Base-by-base conservation (phyloP, 371 early-diverging fungal species). In the Encephalitozoon cuniculi region DNA sequence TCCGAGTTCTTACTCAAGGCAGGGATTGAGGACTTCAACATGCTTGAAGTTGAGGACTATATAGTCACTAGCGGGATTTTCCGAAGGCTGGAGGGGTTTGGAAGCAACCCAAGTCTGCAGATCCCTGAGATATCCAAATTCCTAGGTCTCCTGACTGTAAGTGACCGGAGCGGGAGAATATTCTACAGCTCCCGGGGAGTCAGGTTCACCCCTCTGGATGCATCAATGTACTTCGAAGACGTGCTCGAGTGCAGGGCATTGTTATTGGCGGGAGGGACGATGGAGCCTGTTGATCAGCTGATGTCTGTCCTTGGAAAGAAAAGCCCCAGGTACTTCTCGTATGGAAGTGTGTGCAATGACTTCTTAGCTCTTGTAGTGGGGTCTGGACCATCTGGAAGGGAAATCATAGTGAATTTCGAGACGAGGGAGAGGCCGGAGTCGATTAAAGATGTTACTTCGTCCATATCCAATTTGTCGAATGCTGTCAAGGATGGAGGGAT, bases 191-290 rank as follows among this genome's bases (percentile, higher is more conserved):
- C 9, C n/a, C 64, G 51, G 11, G 25, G 32, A 28, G 65, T 83
- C 75, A 71, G 82, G 67, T 88, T 88, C 72, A 76, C 94, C 74
- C 85, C 92, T 2, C 78, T 96, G 40, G 91, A 92, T 77, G 92
- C 95, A 4, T 88, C 91, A 0, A 88, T 90, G 52, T 87, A 88
- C 8, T 94, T 96, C 78, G 83, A 86, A 70, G 89, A 88, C 2
- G 84, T 94, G 34, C 89, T 92, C 0, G 90, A 92, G 59, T 91
- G 93, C 0, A 85, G 89, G 71, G 88, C 91, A 41, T 87, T 95
- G 0, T 83, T 97, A 6, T 81, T 97, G 30, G 92, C 95, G 0
- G 95, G 97, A 68, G 97, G 96, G 23, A 94, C 97, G 0, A 92
- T 96, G 92, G 89, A 90, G 72, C 95, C 95, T n/a, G 51, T 71